Evolutionary conservation across 2,329 filamentous ascomycete species (phyloP).

Genomic region (Laburnicola sp.): DNA sequence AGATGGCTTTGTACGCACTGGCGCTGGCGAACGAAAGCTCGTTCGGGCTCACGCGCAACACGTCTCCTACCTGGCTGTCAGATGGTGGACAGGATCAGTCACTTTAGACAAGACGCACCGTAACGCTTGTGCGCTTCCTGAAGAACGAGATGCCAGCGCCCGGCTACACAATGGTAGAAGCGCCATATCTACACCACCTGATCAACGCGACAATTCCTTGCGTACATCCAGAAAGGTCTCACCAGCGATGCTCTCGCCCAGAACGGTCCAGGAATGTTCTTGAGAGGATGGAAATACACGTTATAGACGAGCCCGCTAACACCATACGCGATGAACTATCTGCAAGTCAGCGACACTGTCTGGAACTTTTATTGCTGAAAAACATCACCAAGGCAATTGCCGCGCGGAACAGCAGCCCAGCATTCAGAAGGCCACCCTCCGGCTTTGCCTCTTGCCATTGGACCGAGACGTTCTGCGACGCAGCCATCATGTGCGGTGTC

Average conservation of each 20-base stretch:
- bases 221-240: too few relatives aligned
- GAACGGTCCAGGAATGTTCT: constrained; percentile 44
- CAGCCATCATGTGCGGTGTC: too few relatives aligned
- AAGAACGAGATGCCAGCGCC: background rate
- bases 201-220: too few relatives aligned
- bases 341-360: background rate
- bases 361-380: too few relatives aligned
- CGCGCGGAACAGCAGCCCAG: too few relatives aligned
- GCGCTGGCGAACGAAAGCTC: constrained; percentile 1
- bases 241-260: constrained; percentile 10
- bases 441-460: too few relatives aligned
- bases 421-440: too few relatives aligned
- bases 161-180: background rate
- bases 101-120: background rate
- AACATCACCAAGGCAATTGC: too few relatives aligned
- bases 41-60: constrained; percentile 1
- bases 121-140: background rate
- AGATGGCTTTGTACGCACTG: background rate
- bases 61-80: background rate
- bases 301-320: constrained; percentile 29
- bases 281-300: constrained; percentile 45
- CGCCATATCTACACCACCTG: background rate
- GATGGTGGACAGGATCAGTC: background rate
- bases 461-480: too few relatives aligned
- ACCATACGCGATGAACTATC: background rate